phyloP scores from a whole-genome alignment of 257 asterid species.

The Dorcoceras hygrometricum region DNA sequence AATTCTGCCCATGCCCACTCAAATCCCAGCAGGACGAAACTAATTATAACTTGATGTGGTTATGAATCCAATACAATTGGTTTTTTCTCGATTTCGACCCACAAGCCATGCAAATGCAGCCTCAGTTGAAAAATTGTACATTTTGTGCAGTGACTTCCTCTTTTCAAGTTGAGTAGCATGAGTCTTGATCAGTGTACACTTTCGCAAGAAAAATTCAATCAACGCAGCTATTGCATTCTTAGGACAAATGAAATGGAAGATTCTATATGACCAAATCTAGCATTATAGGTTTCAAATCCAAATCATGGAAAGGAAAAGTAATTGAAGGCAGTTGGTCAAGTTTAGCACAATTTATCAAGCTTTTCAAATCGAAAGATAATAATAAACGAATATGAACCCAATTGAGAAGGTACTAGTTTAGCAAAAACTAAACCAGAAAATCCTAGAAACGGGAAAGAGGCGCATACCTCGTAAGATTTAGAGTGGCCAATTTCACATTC shows the following conservation, averaged over 20 bases:
- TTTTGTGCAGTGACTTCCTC: too few species aligned
- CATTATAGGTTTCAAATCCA: not conserved
- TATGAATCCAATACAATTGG: too few species aligned
- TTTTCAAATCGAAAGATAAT: not conserved
- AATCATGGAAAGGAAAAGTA: not conserved
- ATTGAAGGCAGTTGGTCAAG: not conserved
- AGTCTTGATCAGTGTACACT: too few species aligned
- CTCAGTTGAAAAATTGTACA: too few species aligned
- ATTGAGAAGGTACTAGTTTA: not conserved
- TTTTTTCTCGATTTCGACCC: too few species aligned
- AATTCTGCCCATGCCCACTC: too few species aligned
- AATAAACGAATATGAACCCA: not conserved
- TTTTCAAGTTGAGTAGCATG: too few species aligned
- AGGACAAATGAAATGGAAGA: not conserved
- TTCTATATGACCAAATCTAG: not conserved
- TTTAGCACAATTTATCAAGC: not conserved
- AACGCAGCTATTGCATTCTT: not conserved
- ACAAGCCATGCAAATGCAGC: too few species aligned
- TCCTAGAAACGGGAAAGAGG: not conserved
- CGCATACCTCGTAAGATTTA: conserved; percentile 29
- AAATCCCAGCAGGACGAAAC: too few species aligned
- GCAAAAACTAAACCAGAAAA: not conserved
- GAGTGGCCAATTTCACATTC: conserved; percentile 29
- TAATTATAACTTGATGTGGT: too few species aligned
- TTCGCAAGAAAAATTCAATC: too few species aligned